Base-by-base conservation (phyloP, 768 basidiomycete genomes). In the Mycena albidolilacea region DNA sequence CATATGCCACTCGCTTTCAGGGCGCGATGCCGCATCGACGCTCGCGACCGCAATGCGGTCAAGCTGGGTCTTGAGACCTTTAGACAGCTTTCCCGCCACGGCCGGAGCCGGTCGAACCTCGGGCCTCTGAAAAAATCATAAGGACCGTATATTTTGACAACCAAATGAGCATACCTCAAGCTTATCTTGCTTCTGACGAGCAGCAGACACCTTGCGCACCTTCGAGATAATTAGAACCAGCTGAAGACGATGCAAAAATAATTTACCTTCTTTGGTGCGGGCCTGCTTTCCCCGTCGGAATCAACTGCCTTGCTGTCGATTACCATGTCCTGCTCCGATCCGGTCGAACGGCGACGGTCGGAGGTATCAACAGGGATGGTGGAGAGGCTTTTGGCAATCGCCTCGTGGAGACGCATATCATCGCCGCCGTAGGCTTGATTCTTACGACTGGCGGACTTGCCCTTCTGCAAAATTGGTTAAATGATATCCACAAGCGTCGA, bases 61-160 rank as follows among this genome's bases (percentile, higher is more conserved):
- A 64, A 64, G 62, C 62, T 64, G 62, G 62, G 62, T 50, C 44
- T 4, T 48, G 62, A 64, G 23, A 64, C 62, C 62, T 37, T 50
- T 64, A 37, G 62, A 63, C 61, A 48, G 61, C 43, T 48, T 48
- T 14, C 43, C 62, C 44, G 46, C 44, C 44, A 46, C 46, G 14
- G 44, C 41, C 41, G 60, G 61, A 12, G 30, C 46, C 62, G 62
- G 62, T 19, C 62, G 62, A 21, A 64, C 62, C 46, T 64, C 62
- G 23, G 62, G 62, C 39, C 46, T 64, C 62, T 64, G 41, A 41
- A 41, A 7, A 41, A 41, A 41, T 41, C 11, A 50, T 35, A 30
- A 48, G 5, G 62, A 50, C 4, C 41, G 11, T 2, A 5, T 44
- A 63, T 15, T 63, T 38, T 35, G 9, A 48, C 12, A 9, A 35